phyloP scores from a whole-genome alignment of 805 yeast genomes.

The Kazachstania africana region DNA sequence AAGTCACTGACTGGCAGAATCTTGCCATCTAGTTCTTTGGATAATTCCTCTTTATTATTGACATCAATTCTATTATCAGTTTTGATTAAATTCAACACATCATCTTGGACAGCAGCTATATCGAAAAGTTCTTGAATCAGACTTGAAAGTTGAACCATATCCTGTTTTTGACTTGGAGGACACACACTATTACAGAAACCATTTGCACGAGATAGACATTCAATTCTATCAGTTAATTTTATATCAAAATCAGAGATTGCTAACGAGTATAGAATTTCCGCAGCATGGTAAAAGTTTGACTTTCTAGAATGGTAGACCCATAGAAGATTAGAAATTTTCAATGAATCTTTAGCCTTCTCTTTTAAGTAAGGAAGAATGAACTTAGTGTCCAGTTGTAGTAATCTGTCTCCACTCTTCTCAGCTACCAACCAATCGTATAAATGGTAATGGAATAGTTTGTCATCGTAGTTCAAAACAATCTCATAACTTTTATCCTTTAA shows the following conservation, averaged over 20 bases:
- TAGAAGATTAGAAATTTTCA: conserved; percentile 67
- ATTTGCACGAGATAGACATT: conserved; percentile 80
- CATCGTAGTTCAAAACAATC: conserved; percentile 60
- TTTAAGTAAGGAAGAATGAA: conserved; percentile 68
- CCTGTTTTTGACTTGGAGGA: conserved; percentile 65
- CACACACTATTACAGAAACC: conserved; percentile 83
- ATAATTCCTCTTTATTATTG: conserved; percentile 39
- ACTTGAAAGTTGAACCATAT: conserved; percentile 57
- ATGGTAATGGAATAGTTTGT: conserved; percentile 81
- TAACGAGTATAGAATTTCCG: conserved; percentile 60
- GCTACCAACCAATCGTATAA: conserved; percentile 85
- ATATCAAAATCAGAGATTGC: conserved; percentile 66
- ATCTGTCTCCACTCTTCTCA: conserved; percentile 64
- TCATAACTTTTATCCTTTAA: conserved; percentile 64
- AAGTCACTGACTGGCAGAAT: conserved; percentile 65
- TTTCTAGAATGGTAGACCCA: conserved; percentile 86
- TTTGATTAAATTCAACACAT: conserved; percentile 33
- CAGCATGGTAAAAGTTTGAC: conserved; percentile 72
- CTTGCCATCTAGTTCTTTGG: conserved; percentile 45
- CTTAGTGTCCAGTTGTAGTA: conserved; percentile 72
- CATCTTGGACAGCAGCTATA: conserved; percentile 73
- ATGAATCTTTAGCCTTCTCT: conserved; percentile 48
- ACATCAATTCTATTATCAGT: conserved; percentile 36
- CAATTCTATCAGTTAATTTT: conserved; percentile 63
- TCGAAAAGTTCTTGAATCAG: conserved; percentile 71